Evolutionary conservation across 495 filamentous ascomycete genomes (phyloP), one percentile per base, ranked within the genome.

Genomic region (Penicillium chermesinum): DNA sequence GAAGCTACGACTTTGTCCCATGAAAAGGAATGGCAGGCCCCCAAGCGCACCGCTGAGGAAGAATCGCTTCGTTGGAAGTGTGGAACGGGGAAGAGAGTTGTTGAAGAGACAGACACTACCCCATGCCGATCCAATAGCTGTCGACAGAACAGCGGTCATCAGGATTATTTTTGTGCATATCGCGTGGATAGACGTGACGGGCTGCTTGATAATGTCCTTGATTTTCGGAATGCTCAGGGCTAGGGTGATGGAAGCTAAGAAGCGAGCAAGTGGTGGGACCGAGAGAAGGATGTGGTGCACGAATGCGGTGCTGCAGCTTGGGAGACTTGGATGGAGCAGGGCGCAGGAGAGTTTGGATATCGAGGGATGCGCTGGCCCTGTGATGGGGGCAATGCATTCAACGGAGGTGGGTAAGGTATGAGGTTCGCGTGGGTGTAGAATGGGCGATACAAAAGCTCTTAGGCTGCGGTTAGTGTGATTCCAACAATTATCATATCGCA

Each of bases 21-120:
- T 65, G 60, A 86, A 81, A 3, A 86, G 86, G 79, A 89, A 96
- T 32, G 74, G 64, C 14, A 91, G 56, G 1, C 93, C 93, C 1
- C 84, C 89, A 5, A 94, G 47, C 50, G 88, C 85, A 13, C 93
- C 93, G 46, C 88, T 90, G 2, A 96, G 65, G 74, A 90, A 95
- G 72, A 91, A 91, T 3, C 93, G 78, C 57, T 87, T 82, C 3
- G 81, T 88, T 0, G 91, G 80, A n/a, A 96, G 69, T 15, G 87
- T 74, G 0, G 76, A 71, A 16, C 85, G 76, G 0, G 93, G 90
- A 8, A 98, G 73, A 49, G 84, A 74, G 21, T 78, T 70, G 62
- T 91, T 86, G 69, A 95, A 86, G 58, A 95, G 76, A 68, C 93
- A 98, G 52, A 95, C 81, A 49, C 81, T 82, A 13, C 78, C 89